These are phyloP conservation scores for Yamadazyma buinensis DNA, from an alignment of 1,139 yeast genomes.

Conservation along the genomic window DNA sequence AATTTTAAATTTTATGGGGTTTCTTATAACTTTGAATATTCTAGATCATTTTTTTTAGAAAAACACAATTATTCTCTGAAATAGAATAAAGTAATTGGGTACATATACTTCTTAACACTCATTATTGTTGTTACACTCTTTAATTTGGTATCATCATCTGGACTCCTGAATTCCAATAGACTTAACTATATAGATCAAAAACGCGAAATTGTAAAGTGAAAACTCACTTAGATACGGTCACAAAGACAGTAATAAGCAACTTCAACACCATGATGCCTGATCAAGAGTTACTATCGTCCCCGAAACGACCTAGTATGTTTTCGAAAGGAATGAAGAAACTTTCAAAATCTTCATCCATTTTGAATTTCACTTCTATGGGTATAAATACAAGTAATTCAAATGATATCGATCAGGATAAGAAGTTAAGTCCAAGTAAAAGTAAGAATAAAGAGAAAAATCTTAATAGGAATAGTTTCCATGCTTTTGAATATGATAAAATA, in stretches of 20 bases:
- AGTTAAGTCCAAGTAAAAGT: background rate
- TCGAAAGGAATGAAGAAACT: slow-evolving; percentile 21
- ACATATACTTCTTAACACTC: no score
- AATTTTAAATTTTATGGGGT: no score
- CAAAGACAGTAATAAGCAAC: no score
- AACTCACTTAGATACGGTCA: slow-evolving; percentile 1
- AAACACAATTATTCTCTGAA: no score
- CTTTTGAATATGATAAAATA: slow-evolving; percentile 23
- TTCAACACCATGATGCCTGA: background rate
- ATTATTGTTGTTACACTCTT: no score
- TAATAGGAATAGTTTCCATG: slow-evolving; percentile 4
- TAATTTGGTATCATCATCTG: no score
- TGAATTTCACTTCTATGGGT: slow-evolving; percentile 14
- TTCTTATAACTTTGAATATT: no score
- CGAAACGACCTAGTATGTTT: slow-evolving; percentile 16
- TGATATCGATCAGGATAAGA: background rate
- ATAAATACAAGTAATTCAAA: background rate
- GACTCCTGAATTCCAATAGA: no score
- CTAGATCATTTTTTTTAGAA: no score
- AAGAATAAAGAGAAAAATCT: background rate
- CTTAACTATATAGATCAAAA: background rate
- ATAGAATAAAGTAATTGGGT: no score
- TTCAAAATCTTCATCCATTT: slow-evolving; percentile 19
- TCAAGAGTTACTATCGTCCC: slow-evolving; percentile 1
- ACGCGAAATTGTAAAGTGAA: slow-evolving; percentile 2